Percentiles rank a stretch among this genome's conserved stretches.
Evolutionary conservation across 2,329 filamentous ascomycete genomes (phyloP).

Genomic region (Phialemoniopsis sp.): DNA sequence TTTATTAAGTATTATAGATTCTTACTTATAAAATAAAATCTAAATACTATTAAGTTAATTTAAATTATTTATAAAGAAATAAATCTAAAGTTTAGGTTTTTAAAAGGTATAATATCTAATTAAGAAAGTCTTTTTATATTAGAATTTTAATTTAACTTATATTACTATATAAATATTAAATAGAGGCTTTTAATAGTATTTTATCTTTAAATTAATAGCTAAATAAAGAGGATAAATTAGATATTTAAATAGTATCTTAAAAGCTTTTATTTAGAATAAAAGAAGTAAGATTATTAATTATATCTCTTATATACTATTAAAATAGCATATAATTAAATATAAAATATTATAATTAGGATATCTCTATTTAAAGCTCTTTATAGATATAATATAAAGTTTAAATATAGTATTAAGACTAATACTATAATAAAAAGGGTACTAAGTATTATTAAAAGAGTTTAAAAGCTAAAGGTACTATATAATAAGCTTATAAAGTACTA

Average conservation of each 20-base stretch:
- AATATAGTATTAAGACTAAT: too few species aligned
- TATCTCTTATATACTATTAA: constrained; percentile 4
- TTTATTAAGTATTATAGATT: too few species aligned
- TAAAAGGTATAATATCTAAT: constrained; percentile 1
- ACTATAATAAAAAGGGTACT: too few species aligned
- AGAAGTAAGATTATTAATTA: constrained; percentile 6
- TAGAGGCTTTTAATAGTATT: constrained; percentile 1
- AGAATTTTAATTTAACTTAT: background rate
- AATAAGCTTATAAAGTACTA: too few species aligned
- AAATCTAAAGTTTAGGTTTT: constrained; percentile 3
- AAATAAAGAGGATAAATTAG: background rate
- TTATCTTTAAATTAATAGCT: background rate
- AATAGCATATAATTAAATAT: too few species aligned
- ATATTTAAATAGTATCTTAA: background rate
- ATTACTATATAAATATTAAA: constrained; percentile 2
- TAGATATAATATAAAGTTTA: background rate
- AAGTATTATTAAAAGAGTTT: too few species aligned
- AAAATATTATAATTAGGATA: constrained; percentile 1
- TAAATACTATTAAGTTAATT: too few species aligned
- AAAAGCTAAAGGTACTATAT: too few species aligned
- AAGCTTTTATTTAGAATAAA: constrained; percentile 4
- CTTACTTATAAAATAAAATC: too few species aligned
- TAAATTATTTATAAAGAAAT: constrained; percentile 4
- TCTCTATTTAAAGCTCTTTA: constrained; percentile 6
- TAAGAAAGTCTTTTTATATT: constrained; percentile 1